A percentile compares a stretch with the other conserved stretches of the same genome.
These are phyloP conservation scores for Saturnispora sanitii DNA, from an alignment of 805 yeast species.

Conservation along the genomic window DNA sequence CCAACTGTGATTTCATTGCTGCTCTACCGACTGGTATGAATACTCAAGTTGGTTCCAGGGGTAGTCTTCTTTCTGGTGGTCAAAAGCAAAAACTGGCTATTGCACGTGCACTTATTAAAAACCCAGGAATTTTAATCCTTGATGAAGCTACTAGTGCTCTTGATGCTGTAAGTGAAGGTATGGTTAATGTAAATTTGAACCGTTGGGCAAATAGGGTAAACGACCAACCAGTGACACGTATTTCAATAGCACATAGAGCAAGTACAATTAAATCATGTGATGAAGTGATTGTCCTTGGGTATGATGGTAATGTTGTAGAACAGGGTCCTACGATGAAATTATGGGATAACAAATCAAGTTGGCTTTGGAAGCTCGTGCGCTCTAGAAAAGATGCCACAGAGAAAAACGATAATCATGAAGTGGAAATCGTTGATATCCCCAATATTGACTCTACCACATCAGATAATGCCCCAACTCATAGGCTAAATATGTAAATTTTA, in stretches of 20 bases:
- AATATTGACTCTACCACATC: not conserved
- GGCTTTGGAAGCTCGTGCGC: conserved; percentile 25
- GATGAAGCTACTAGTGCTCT: conserved; percentile 91
- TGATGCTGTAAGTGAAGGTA: conserved; percentile 78
- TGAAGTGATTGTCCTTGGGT: conserved; percentile 70
- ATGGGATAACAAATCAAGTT: conserved; percentile 31
- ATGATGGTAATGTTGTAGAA: conserved; percentile 68
- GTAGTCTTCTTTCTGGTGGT: conserved; percentile 55
- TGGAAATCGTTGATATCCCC: conserved; percentile 6
- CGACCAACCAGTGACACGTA: conserved; percentile 54
- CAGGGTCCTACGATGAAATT: conserved; percentile 59
- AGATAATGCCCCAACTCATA: conserved; percentile 4
- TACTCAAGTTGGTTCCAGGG: conserved; percentile 80
- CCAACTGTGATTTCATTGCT: conserved; percentile 68
- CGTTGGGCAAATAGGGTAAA: conserved; percentile 33
- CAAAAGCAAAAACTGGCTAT: conserved; percentile 71
- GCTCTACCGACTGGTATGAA: conserved; percentile 75
- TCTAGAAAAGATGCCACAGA: conserved; percentile 11
- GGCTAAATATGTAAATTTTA: conserved; percentile 3
- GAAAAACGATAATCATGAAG: conserved; percentile 11
- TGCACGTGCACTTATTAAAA: conserved; percentile 62
- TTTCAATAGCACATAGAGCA: conserved; percentile 86
- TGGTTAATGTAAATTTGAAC: conserved; percentile 66
- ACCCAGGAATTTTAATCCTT: conserved; percentile 51
- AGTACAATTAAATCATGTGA: conserved; percentile 81